These are phyloP conservation scores for Auricularia heimuer DNA, from an alignment of 768 basidiomycete genomes.

Conservation along the genomic window DNA sequence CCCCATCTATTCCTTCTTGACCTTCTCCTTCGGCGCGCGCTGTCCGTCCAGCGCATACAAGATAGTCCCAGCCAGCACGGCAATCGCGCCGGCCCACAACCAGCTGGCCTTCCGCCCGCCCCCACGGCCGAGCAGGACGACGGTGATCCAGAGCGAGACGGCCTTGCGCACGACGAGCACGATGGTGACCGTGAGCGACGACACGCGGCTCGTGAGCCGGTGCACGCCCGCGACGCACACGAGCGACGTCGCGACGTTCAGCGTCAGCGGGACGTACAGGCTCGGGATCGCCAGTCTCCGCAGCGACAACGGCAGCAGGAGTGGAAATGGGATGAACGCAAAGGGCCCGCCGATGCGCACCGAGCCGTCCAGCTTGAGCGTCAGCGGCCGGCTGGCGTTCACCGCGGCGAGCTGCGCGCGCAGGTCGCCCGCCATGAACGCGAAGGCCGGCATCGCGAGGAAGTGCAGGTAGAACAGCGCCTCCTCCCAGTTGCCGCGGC, in stretches of 20 bases:
- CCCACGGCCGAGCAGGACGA: conserved; percentile 35
- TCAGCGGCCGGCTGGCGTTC: conserved; percentile 29
- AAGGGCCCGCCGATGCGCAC: neutral
- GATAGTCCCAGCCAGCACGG: neutral
- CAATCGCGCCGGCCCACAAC: neutral
- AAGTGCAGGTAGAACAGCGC: conserved; percentile 87
- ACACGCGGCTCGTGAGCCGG: conserved; percentile 67
- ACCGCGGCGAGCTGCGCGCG: conserved; percentile 34
- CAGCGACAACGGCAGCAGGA: no score
- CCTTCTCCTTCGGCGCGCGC: neutral
- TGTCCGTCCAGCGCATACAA: neutral
- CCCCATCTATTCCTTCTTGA: no score
- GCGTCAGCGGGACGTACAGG: conserved; percentile 49
- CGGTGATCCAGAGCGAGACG: conserved; percentile 63
- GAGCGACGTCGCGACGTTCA: conserved; percentile 78
- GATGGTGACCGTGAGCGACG: conserved; percentile 67
- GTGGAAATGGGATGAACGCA: neutral
- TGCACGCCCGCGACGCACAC: conserved; percentile 83
- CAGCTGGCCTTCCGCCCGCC: conserved; percentile 12
- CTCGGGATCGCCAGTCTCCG: conserved; percentile 39
- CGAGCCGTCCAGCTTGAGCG: conserved; percentile 11
- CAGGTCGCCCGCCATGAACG: conserved; percentile 47
- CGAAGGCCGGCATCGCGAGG: conserved; percentile 69
- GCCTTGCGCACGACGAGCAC: conserved; percentile 77
- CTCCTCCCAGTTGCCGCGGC: conserved; percentile 62